Conservation (phyloP, 78 protist genomes). For the Chrysochromulina parva region DNA sequence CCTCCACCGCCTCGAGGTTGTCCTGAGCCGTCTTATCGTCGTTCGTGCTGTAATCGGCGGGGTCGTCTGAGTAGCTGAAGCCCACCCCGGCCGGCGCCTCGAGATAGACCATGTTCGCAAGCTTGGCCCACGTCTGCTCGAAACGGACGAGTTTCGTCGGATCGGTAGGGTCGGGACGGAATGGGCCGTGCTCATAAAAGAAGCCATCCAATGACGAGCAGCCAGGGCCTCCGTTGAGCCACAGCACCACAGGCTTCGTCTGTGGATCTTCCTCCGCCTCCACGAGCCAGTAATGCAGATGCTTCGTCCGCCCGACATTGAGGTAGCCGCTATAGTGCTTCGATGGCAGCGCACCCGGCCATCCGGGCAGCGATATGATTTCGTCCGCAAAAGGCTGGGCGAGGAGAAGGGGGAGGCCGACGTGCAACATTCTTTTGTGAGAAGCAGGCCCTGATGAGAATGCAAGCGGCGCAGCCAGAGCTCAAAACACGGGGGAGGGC, state of each 20-base stretch:
- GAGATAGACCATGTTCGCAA: conserved; percentile 66
- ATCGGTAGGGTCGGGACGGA: not conserved
- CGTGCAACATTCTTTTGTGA: too few species aligned
- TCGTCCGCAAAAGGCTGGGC: too few species aligned
- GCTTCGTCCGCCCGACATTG: not conserved
- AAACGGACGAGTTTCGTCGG: conserved; percentile 9
- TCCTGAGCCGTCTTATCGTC: conserved; percentile 52
- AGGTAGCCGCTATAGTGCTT: not conserved
- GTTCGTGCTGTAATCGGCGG: conserved; percentile 12
- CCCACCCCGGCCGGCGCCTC: conserved; percentile 74
- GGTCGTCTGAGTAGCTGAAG: conserved; percentile 28
- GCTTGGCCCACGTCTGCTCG: conserved; percentile 43
- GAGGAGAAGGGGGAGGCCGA: too few species aligned
- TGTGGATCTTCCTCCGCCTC: not conserved
- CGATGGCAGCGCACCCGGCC: conserved; percentile 13
- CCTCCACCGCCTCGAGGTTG: conserved; percentile 30
- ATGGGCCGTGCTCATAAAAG: conserved; percentile 41
- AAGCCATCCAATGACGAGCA: conserved; percentile 35
- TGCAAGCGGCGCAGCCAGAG: too few species aligned
- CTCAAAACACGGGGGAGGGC: too few species aligned
- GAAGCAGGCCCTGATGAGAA: too few species aligned
- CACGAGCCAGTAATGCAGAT: conserved; percentile 17
- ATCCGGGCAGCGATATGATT: conserved; percentile 7
- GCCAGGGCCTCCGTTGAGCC: conserved; percentile 81
- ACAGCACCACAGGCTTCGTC: conserved; percentile 34